Evolutionary conservation across 2,329 filamentous ascomycete genomes (phyloP).

Genomic region (Colletotrichum sp.): DNA sequence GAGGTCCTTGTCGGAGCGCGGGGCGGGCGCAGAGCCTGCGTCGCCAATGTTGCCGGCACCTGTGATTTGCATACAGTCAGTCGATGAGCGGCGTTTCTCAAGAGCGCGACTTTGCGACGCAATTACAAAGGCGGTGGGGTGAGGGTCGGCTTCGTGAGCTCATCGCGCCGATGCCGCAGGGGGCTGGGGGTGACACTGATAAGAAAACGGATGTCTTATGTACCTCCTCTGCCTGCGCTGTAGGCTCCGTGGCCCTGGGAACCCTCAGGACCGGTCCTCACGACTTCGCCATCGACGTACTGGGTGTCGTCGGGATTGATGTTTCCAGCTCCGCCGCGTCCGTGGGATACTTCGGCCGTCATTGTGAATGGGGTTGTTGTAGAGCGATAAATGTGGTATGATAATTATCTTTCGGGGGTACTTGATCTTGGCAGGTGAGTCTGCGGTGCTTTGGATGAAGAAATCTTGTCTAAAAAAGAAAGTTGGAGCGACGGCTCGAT

Average conservation of each 20-base stretch:
- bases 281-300: slow-evolving; percentile 68
- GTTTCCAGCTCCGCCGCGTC: slow-evolving; percentile 67
- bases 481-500: not conserved
- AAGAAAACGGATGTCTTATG: slow-evolving; percentile 21
- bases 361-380: slow-evolving; percentile 28
- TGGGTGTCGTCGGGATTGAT: slow-evolving; percentile 61
- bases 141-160: not conserved
- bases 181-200: not conserved
- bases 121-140: not conserved
- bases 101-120: not conserved
- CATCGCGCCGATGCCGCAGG: not conserved
- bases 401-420: not conserved
- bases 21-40: slow-evolving; percentile 38
- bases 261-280: slow-evolving; percentile 57
- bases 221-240: slow-evolving; percentile 65
- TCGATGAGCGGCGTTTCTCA: not conserved
- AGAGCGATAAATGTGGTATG: not conserved
- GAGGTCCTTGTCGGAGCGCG: slow-evolving; percentile 56
- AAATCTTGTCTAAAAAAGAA: not conserved
- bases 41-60: slow-evolving; percentile 66
- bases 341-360: slow-evolving; percentile 60
- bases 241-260: slow-evolving; percentile 64
- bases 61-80: slow-evolving; percentile 28
- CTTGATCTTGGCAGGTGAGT: not conserved
- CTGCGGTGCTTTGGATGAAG: not conserved